Evolutionary conservation across 2,329 filamentous ascomycete species (phyloP), one percentile per base, ranked within the genome.

Genomic region (Cladophialophora chaetospira): DNA sequence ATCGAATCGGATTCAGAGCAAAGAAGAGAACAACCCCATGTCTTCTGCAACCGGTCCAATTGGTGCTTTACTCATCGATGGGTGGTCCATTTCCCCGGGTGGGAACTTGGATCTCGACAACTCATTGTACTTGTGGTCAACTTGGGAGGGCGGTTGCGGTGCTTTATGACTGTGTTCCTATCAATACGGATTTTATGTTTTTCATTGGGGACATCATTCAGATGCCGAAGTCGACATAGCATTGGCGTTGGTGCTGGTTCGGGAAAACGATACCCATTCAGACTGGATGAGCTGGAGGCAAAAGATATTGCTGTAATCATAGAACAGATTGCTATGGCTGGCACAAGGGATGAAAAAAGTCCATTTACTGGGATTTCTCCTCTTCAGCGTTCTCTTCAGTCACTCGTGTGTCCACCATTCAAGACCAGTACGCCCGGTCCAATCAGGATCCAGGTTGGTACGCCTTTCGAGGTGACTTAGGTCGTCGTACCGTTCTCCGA

Each of bases 181-280:
- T 28, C 42, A 9, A 31, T 43, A 28, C 15, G 21, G 36, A n/a
- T 51, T 21, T 33, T 8, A 17, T 21, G 19, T 11, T 40, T 43
- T 51, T 19, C 5, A 3, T 31, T n/a, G n/a, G 26, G 25, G 31
- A 21, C 46, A 49, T n/a, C n/a, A n/a, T 49, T 49, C 15, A 10
- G 1, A 6, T 15, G 33, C 31, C 46, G 17, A 28, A 38, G 5
- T 31, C 15, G 36, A 51, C 36, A 23, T 31, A 33, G 36, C 48
- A 42, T 15, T 43, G 48, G 48, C 23, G 48, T 51, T 51, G 26
- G 48, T 15, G 48, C 42, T 51, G 26, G 23, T 26, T 31, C 8
- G 8, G 48, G 35, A 40, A 11, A 6, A 40, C 13, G 48, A 51
- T 51, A 51, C 48, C 48, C 48, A 43, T 28, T 26, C 48, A 42